Percentiles rank a stretch among this genome's conserved stretches.
Conservation (phyloP, 177 flowering plant species). For the Vitis hybrid region DNA sequence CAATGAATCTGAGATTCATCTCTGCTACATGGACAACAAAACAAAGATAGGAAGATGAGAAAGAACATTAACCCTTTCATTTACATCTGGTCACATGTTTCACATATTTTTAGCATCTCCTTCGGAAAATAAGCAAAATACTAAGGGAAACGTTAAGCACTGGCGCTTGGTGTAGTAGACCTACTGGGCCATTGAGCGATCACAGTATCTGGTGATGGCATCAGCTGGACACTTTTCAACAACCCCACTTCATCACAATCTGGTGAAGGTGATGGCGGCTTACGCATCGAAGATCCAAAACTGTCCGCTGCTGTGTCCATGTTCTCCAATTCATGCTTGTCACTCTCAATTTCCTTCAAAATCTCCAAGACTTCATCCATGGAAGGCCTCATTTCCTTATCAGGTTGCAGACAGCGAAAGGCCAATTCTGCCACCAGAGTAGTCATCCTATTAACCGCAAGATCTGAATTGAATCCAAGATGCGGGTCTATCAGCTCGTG, state of each 20-base stretch:
- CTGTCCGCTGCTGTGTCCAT: not conserved
- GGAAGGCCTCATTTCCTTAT: constrained; percentile 62
- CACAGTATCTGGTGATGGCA: constrained; percentile 37
- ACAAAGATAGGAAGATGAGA: too few relatives aligned
- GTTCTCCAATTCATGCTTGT: constrained; percentile 14
- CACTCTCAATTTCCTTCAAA: constrained; percentile 35
- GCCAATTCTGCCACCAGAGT: constrained; percentile 71
- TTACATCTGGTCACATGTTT: too few relatives aligned
- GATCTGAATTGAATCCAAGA: constrained; percentile 52
- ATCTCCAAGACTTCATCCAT: constrained; percentile 58
- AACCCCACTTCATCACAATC: constrained; percentile 16
- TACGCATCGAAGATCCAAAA: too few relatives aligned
- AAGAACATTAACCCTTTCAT: constrained; percentile 9
- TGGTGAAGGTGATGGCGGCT: not conserved
- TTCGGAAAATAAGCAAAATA: not conserved
- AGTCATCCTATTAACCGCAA: constrained; percentile 38
- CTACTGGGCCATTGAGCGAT: constrained; percentile 44
- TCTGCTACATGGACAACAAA: too few relatives aligned
- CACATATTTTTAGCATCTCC: too few relatives aligned
- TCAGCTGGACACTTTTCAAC: constrained; percentile 15
- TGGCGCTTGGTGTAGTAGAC: constrained; percentile 37
- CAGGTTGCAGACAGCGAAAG: constrained; percentile 63
- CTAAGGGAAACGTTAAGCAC: constrained; percentile 9
- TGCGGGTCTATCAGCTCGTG: constrained; percentile 60
- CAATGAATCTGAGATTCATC: too few relatives aligned